Conservation (phyloP, 1,284 basidiomycete species). For the Phlebopus sp. region DNA sequence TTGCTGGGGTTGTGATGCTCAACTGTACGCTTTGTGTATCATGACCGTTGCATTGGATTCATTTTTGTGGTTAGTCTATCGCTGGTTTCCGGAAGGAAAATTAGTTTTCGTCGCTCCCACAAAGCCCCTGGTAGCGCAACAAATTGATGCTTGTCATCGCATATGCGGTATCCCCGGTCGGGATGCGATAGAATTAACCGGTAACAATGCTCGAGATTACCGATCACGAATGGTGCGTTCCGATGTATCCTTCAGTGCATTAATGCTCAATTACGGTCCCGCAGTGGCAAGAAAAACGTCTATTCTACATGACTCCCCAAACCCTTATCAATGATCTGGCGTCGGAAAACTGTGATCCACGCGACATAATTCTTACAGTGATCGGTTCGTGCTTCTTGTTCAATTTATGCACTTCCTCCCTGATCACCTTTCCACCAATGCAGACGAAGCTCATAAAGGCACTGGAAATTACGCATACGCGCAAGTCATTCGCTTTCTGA, state of each 20-base stretch:
- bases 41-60: constrained; percentile 1
- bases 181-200: constrained; percentile 87
- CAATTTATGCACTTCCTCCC: background rate
- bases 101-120: constrained; percentile 96
- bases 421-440: constrained; percentile 3
- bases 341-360: constrained; percentile 71
- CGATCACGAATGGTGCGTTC: constrained; percentile 62
- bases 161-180: constrained; percentile 91
- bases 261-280: constrained; percentile 1
- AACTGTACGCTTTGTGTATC: constrained; percentile 61
- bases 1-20: constrained; percentile 95
- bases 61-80: constrained; percentile 58
- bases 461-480: constrained; percentile 94
- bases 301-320: constrained; percentile 99
- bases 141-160: constrained; percentile 90
- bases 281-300: constrained; percentile 82
- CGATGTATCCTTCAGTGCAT: background rate
- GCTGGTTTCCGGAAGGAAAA: constrained; percentile 93
- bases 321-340: constrained; percentile 89
- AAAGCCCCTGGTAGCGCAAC: constrained; percentile 93
- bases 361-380: constrained; percentile 80
- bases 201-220: constrained; percentile 51
- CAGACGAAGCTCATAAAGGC: constrained; percentile 95
- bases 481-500: constrained; percentile 85
- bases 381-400: constrained; percentile 51